Base-by-base conservation (phyloP, 805 yeast species). In the Wickerhamomyces kurtzmanii region DNA sequence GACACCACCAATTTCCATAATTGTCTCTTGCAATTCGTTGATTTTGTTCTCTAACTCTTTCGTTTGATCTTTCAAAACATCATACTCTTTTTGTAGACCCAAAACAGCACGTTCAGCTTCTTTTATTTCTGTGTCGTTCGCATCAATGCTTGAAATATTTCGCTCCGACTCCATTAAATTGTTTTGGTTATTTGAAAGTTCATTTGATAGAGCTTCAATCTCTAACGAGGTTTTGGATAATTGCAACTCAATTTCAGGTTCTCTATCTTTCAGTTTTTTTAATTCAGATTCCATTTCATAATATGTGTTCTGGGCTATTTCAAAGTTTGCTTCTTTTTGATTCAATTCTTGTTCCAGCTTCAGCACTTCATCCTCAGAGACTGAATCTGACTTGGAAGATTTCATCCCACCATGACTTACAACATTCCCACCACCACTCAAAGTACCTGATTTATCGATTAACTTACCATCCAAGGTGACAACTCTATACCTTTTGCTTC, bases 391-490 rank as follows among this genome's bases (percentile, higher is more conserved):
- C 1, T 45, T 34, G 0, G 50, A 39, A 1, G 53, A 43, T 32
- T 65, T 72, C 94, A 91, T 85, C 3, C 80, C 77, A 5, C 97
- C 98, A 28, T 68, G 68, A 12, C 69, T 65, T 7, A 65, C 68
- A 22, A 68, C 60, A 30, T 65, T 68, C 29, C 97, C 98, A 55
- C 99, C 99, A 43, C 99, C 99, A 26, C 94, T 75, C 77, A 93
- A 76, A 2, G 96, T 83, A 53, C 99, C 99, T 3, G 94, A 81
- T 11, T 78, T 74, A 43, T 87, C 96, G 31, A 91, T 89, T 14
- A 91, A 59, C 42, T 85, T 80, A 15, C 99, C 99, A 50, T 83
- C 94, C 7, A 86, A 51, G 0, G 97, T 86, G 0, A 93, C 97
- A 15, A 89, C 97, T 42, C 94, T 69, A 66, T 72, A 82, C 42